Evolutionary conservation across 768 basidiomycete species (phyloP).

Genomic region (Collybiopsis luxurians): DNA sequence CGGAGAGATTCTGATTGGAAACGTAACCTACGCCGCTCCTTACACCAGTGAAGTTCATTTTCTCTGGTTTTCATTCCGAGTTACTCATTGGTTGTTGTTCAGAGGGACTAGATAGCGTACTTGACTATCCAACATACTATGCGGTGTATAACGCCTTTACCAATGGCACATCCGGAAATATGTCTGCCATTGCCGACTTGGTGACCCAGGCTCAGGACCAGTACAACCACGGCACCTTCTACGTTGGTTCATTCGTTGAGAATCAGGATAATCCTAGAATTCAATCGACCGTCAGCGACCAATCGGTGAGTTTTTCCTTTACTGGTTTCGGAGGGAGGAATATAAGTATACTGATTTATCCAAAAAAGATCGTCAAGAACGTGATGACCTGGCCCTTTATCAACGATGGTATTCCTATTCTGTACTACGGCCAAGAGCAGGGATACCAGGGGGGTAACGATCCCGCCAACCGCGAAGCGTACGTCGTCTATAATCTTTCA

Average conservation of each 20-base stretch:
- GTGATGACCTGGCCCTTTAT: slow-evolving; percentile 64
- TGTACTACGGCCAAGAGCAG: slow-evolving; percentile 76
- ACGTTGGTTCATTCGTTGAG: slow-evolving; percentile 66
- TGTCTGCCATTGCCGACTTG: slow-evolving; percentile 28
- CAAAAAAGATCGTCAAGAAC: slow-evolving; percentile 37
- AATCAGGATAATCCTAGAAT: slow-evolving; percentile 67
- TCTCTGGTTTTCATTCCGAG: background rate
- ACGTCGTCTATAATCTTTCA: slow-evolving; percentile 11
- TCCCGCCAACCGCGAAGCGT: slow-evolving; percentile 66
- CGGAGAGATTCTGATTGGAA: slow-evolving; percentile 45
- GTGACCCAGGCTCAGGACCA: slow-evolving; percentile 36
- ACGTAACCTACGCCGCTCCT: slow-evolving; percentile 29
- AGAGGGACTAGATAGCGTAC: slow-evolving; percentile 46
- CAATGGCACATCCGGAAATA: slow-evolving; percentile 47
- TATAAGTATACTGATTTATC: background rate
- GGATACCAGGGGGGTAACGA: slow-evolving; percentile 53
- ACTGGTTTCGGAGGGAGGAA: slow-evolving; percentile 4
- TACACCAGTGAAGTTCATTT: slow-evolving; percentile 30
- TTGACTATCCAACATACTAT: slow-evolving; percentile 61
- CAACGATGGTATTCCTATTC: slow-evolving; percentile 66
- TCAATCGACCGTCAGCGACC: slow-evolving; percentile 49
- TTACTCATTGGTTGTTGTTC: background rate
- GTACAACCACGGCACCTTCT: slow-evolving; percentile 35
- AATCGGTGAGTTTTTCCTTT: slow-evolving; percentile 31
- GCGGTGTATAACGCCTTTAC: slow-evolving; percentile 50